Evolutionary conservation across 2,329 filamentous ascomycete genomes (phyloP).

Genomic region (Lachnellula subtilissima): DNA sequence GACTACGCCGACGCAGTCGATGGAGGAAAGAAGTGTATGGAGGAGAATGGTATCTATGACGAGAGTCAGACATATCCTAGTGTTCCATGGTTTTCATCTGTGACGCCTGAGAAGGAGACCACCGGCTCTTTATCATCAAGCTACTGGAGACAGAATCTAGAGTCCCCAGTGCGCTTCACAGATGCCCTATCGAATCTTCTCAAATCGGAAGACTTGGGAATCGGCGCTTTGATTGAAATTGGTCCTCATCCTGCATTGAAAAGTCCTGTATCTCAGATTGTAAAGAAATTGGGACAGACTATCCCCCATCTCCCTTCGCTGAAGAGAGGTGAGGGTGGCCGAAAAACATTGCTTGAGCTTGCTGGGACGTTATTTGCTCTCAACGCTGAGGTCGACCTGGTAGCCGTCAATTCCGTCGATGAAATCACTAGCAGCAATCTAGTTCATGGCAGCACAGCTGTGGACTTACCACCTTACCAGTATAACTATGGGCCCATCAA

Average conservation of each 20-base stretch:
- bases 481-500: conserved; percentile 41
- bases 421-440: neutral
- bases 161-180: conserved; percentile 4
- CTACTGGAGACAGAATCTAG: conserved; percentile 4
- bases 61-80: neutral
- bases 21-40: neutral
- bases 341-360: neutral
- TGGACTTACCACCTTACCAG: conserved; percentile 37
- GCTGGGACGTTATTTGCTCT: neutral
- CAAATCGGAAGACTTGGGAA: neutral
- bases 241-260: conserved; percentile 7
- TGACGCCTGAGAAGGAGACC: neutral
- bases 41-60: neutral
- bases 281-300: neutral
- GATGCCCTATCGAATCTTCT: neutral
- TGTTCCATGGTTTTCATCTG: neutral
- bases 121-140: no score
- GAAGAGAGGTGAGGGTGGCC: neutral
- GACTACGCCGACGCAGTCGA: conserved; percentile 14
- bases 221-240: conserved; percentile 4
- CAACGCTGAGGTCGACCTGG: neutral
- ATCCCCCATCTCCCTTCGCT: neutral
- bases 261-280: conserved; percentile 1
- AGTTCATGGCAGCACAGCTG: neutral
- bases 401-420: neutral